A percentile compares a stretch with the other conserved stretches of the same genome.
Evolutionary conservation across 2,329 filamentous ascomycete species (phyloP).

Genomic region (Ophiocordyceps robertsii): DNA sequence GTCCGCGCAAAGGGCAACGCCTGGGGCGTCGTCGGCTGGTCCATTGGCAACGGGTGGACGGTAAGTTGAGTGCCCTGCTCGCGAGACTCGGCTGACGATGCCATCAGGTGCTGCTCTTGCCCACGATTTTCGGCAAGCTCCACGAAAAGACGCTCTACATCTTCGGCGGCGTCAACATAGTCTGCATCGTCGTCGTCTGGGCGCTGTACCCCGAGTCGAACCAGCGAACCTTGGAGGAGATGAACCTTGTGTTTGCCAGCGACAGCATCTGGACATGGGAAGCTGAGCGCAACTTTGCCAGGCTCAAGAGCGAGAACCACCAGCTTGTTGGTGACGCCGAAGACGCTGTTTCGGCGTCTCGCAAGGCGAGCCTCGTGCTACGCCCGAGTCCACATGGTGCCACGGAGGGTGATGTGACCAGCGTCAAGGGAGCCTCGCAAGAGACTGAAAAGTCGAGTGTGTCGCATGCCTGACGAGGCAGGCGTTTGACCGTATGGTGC

Average conservation of each 20-base stretch:
- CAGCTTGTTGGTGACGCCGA: conserved; percentile 18
- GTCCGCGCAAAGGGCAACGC: conserved; percentile 63
- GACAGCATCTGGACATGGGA: conserved; percentile 59
- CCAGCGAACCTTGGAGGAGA: conserved; percentile 61
- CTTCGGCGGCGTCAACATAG: conserved; percentile 53
- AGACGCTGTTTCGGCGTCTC: conserved; percentile 3
- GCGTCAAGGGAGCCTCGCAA: not conserved
- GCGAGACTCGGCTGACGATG: not conserved
- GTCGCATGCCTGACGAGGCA: not conserved
- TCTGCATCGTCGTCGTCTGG: conserved; percentile 58
- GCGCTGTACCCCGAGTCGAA: conserved; percentile 63
- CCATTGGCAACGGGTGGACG: conserved; percentile 57
- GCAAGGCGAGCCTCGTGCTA: conserved; percentile 2
- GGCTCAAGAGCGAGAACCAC: conserved; percentile 47
- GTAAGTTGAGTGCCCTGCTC: too few relatives aligned
- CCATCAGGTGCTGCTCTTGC: conserved; percentile 30
- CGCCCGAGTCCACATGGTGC: not conserved
- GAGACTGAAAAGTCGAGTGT: conserved; percentile 4
- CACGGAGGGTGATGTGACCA: not conserved
- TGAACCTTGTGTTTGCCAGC: conserved; percentile 58
- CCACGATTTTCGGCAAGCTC: conserved; percentile 49
- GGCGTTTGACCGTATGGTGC: too few relatives aligned
- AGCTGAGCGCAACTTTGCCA: conserved; percentile 49
- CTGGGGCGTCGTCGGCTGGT: conserved; percentile 65
- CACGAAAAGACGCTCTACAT: conserved; percentile 62